These are phyloP conservation scores for Dictyostelium citrinum DNA, from an alignment of 78 protist genomes.

Conservation along the genomic window DNA sequence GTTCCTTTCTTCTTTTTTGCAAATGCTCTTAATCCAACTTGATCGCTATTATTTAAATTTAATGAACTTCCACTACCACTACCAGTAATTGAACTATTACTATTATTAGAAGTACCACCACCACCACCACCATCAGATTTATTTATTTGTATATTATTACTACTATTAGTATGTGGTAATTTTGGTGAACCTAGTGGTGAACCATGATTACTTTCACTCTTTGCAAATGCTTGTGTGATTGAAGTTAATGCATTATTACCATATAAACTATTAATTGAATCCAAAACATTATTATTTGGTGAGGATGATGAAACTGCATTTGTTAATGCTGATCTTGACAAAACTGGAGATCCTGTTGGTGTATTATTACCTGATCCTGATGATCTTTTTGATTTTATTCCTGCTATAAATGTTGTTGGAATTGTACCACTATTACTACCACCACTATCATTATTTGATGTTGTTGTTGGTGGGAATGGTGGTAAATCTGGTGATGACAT, in stretches of 20 bases:
- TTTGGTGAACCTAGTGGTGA: slow-evolving; percentile 7
- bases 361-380: not conserved
- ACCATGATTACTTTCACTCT: not conserved
- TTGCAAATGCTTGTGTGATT: not conserved
- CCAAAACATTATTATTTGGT: not conserved
- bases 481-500: not conserved
- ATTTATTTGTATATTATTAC: not conserved
- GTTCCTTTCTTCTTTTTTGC: slow-evolving; percentile 24
- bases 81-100: too few relatives aligned
- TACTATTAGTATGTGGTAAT: not conserved
- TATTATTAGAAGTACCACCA: too few relatives aligned
- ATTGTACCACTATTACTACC: not conserved
- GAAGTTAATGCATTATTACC: slow-evolving; percentile 10
- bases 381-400: not conserved
- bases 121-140: not conserved
- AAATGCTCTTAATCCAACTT: slow-evolving; percentile 21
- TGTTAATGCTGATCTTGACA: not conserved
- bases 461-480: not conserved
- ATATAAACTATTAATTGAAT: not conserved
- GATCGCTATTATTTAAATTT: not conserved
- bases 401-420: not conserved
- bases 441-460: not conserved
- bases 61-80: not conserved
- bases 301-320: not conserved
- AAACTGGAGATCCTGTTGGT: slow-evolving; percentile 1